A percentile compares a stretch with the other conserved stretches of the same genome.
These are phyloP conservation scores for Lachancea nothofagi DNA, from an alignment of 805 yeast genomes.

Conservation along the genomic window DNA sequence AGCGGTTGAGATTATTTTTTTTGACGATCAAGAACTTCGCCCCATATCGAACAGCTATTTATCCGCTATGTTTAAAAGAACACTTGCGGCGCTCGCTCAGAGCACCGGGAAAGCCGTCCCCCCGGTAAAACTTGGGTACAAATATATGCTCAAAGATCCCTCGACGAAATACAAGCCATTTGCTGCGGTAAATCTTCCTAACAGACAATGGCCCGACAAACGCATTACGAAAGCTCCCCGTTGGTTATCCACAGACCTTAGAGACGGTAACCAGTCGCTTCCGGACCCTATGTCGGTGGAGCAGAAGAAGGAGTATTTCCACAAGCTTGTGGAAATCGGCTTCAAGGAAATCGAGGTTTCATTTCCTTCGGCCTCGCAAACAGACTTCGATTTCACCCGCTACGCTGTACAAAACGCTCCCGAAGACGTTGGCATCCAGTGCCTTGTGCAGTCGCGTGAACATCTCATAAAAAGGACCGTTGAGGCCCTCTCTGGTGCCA, in stretches of 20 bases:
- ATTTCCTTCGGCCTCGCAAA: constrained; percentile 77
- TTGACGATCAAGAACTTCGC: too few species aligned
- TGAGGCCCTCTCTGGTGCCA: constrained; percentile 67
- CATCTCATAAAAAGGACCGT: constrained; percentile 68
- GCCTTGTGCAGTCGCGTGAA: constrained; percentile 71
- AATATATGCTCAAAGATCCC: constrained; percentile 65
- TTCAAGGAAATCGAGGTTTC: constrained; percentile 78
- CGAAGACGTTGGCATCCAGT: constrained; percentile 68
- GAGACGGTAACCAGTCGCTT: constrained; percentile 77
- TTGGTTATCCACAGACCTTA: constrained; percentile 73
- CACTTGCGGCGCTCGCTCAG: constrained; percentile 11
- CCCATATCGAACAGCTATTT: too few species aligned
- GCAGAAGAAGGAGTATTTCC: constrained; percentile 70
- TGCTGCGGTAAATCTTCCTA: constrained; percentile 48
- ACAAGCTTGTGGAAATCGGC: constrained; percentile 65
- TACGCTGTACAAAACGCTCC: constrained; percentile 77
- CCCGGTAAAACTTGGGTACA: constrained; percentile 34
- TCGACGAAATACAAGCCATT: constrained; percentile 55
- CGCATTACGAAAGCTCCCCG: constrained; percentile 66
- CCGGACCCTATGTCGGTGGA: constrained; percentile 79
- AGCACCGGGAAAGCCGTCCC: constrained; percentile 21
- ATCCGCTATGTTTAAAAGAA: constrained; percentile 9
- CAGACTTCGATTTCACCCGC: constrained; percentile 76
- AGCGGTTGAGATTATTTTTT: too few species aligned
- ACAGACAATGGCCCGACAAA: constrained; percentile 69